Evolutionary conservation across 2,329 filamentous ascomycete species (phyloP).

Genomic region (Spiromastix sp.): DNA sequence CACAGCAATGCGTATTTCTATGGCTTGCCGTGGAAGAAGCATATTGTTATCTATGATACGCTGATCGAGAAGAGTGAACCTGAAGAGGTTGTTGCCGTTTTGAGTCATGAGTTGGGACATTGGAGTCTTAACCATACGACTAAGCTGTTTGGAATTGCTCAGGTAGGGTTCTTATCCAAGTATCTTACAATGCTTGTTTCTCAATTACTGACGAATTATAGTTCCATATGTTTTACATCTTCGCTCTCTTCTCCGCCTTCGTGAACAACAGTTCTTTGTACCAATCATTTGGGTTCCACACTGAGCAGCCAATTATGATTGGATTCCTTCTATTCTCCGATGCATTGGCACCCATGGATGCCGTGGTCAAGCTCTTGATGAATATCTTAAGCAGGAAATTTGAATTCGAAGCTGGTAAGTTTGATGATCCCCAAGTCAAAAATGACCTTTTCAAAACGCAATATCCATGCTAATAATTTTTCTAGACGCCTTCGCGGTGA

Average conservation of each 20-base stretch:
- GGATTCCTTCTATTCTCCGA: constrained; percentile 97
- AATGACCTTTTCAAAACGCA: neutral
- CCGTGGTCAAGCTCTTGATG: constrained; percentile 89
- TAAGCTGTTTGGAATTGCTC: constrained; percentile 74
- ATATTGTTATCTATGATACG: constrained; percentile 98
- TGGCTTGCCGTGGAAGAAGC: constrained; percentile 97
- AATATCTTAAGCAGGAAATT: constrained; percentile 90
- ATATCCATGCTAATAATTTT: constrained; percentile 16
- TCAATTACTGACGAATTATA: constrained; percentile 29
- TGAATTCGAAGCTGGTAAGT: constrained; percentile 80
- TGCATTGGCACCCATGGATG: constrained; percentile 87
- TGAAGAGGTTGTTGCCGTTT: constrained; percentile 85
- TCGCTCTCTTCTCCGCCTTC: constrained; percentile 92
- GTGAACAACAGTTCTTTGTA: constrained; percentile 92
- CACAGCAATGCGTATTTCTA: constrained; percentile 96
- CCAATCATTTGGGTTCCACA: constrained; percentile 77
- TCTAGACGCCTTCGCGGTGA: constrained; percentile 68
- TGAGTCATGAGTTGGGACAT: constrained; percentile 93
- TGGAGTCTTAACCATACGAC: constrained; percentile 96
- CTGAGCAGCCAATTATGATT: constrained; percentile 81
- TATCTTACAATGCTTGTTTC: constrained; percentile 1
- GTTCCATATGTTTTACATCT: constrained; percentile 93
- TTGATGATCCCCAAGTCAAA: neutral
- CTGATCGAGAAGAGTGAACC: constrained; percentile 89
- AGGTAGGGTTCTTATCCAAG: too few relatives aligned